Base-by-base conservation (phyloP, 345 rosid genomes). In the Corchorus capsularis region DNA sequence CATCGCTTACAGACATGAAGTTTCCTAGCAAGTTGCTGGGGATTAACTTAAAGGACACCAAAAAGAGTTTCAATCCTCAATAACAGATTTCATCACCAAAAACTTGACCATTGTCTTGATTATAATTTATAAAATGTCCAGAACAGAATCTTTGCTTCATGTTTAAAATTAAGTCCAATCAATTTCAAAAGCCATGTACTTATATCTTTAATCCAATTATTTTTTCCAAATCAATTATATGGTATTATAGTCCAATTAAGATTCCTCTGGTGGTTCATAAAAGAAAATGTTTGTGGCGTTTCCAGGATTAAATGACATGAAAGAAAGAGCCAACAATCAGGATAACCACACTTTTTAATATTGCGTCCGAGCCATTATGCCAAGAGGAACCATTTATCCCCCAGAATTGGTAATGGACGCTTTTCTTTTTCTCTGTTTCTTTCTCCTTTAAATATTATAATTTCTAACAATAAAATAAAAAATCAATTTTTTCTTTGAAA, bases 351-450 rank as follows among this genome's bases (percentile, higher is more conserved):
- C 5, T 1, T 2, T 4, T 73, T 0, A 2, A 74, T 92, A 1
- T 94, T 0, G 97, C 98, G 90, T 82, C 97, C 90, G 55, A 78
- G 98, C 98, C 98, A 94, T 94, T 94, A 94, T 74, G 65, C 91
- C 97, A 62, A 72, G 88, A 89, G 97, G 94, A 89, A 93, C 87
- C 0, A 41, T 17, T 35, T 0, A 83, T 91, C 95, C 97, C 60
- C 77, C 87, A 86, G 95, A 91, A 94, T 93, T 94, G 98, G 99
- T 93, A 94, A 91, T 85, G 89, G 97, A 85, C 88, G 98, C 96
- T 43, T 22, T 8, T 3, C 19, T 1, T 39, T 39, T 39, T 39
- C 6, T 39, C 43, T 27, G 27, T 27, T 27, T 27, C 27, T 27
- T 27, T 27, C 27, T 27, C 27, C 27, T n/a, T n/a, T 27, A 27